Evolutionary conservation across 768 basidiomycete species (phyloP).

Genomic region (Pilatotrama ljubarskyi): DNA sequence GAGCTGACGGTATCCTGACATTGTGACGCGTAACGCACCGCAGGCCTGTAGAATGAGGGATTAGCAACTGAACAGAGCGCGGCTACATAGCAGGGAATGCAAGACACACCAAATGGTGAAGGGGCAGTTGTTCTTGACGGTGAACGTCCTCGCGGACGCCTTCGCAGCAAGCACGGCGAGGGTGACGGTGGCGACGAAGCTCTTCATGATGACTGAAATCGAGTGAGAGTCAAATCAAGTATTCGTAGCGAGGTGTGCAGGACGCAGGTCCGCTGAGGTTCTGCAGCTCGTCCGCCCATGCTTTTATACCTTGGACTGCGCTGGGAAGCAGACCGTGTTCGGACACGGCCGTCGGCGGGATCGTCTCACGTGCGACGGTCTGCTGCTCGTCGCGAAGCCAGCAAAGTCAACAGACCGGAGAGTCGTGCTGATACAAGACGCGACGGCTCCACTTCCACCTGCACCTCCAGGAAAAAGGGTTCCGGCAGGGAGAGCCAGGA

Average conservation of each 20-base stretch:
- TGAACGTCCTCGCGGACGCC: constrained; percentile 31
- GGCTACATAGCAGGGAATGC: background rate
- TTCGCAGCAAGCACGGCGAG: constrained; percentile 11
- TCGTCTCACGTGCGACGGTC: background rate
- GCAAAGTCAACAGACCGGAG: background rate
- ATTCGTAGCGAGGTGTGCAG: background rate
- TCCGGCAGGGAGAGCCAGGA: background rate
- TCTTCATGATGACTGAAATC: constrained; percentile 11
- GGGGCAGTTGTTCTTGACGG: constrained; percentile 41
- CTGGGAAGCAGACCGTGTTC: background rate
- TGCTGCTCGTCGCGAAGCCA: background rate
- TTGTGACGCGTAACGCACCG: background rate
- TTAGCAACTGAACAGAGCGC: background rate
- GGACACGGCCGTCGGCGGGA: background rate
- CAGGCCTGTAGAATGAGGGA: background rate
- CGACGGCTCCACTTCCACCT: constrained; percentile 9
- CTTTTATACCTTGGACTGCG: constrained; percentile 1
- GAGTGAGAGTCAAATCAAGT: background rate
- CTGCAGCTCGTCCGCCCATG: background rate
- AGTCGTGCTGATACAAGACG: background rate
- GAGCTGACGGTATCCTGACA: background rate
- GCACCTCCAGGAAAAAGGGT: background rate
- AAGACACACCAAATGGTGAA: constrained; percentile 41
- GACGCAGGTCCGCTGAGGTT: background rate
- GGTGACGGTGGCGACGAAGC: constrained; percentile 9